Evolutionary conservation across 495 filamentous ascomycete genomes (phyloP).

Genomic region (Penicillium maclennaniae): DNA sequence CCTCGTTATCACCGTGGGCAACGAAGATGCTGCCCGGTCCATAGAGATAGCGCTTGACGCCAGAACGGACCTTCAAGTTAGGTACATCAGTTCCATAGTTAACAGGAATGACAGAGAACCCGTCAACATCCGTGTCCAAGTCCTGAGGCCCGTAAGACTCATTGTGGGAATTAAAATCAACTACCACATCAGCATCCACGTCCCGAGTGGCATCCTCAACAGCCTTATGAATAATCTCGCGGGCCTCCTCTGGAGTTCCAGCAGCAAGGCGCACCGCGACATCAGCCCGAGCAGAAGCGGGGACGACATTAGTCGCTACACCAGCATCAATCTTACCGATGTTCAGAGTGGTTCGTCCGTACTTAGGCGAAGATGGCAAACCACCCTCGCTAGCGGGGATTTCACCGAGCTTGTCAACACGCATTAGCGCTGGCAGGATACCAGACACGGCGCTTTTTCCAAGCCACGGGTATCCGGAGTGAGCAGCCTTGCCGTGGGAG

Average conservation of each 20-base stretch:
- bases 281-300: slow-evolving; percentile 62
- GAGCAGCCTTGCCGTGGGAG: slow-evolving; percentile 72
- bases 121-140: slow-evolving; percentile 74
- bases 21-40: slow-evolving; percentile 86
- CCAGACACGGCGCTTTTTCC: slow-evolving; percentile 75
- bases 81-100: slow-evolving; percentile 95
- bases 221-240: slow-evolving; percentile 46
- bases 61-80: slow-evolving; percentile 51
- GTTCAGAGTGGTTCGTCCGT: slow-evolving; percentile 84
- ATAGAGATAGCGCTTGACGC: slow-evolving; percentile 79
- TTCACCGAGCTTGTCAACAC: slow-evolving; percentile 53
- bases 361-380: slow-evolving; percentile 68
- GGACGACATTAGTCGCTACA: slow-evolving; percentile 85
- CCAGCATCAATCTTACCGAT: slow-evolving; percentile 75
- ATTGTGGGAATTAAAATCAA: slow-evolving; percentile 45
- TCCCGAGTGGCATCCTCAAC: slow-evolving; percentile 57
- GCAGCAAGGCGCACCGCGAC: slow-evolving; percentile 72
- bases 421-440: slow-evolving; percentile 62
- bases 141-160: slow-evolving; percentile 71
- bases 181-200: slow-evolving; percentile 55
- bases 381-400: slow-evolving; percentile 42
- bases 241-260: slow-evolving; percentile 56
- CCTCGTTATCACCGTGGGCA: slow-evolving; percentile 84
- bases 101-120: slow-evolving; percentile 73
- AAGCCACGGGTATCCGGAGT: slow-evolving; percentile 86